These are phyloP conservation scores for Tagetes erecta DNA, from an alignment of 129 eudicot genomes.

Conservation along the genomic window DNA sequence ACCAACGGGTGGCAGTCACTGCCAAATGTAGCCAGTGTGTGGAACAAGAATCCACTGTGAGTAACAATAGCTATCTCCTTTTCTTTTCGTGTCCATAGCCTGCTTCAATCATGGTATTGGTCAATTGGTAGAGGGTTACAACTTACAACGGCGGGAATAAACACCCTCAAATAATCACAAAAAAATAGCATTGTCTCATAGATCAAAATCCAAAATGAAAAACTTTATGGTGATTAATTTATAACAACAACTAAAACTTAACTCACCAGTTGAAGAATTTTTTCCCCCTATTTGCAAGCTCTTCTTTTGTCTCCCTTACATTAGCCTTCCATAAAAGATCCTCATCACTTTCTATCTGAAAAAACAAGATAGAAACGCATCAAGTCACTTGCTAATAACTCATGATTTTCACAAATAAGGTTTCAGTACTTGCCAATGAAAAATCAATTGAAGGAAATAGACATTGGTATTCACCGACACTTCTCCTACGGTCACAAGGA, in stretches of 20 bases:
- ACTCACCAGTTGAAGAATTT: slow-evolving; percentile 71
- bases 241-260: not conserved
- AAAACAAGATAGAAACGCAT: slow-evolving; percentile 1
- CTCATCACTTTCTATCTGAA: slow-evolving; percentile 86
- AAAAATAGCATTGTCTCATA: not conserved
- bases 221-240: not conserved
- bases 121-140: not conserved
- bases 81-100: slow-evolving; percentile 86
- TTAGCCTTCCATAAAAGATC: slow-evolving; percentile 79
- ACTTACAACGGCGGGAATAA: not conserved
- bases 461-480: slow-evolving; percentile 74
- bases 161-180: not conserved
- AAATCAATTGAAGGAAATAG: slow-evolving; percentile 89
- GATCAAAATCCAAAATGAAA: not conserved
- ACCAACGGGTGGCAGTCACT: slow-evolving; percentile 62
- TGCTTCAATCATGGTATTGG: slow-evolving; percentile 24
- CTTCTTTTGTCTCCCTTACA: slow-evolving; percentile 89
- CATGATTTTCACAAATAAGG: not conserved
- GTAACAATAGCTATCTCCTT: slow-evolving; percentile 95
- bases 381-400: not conserved
- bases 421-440: slow-evolving; percentile 55
- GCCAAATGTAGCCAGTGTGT: slow-evolving; percentile 70
- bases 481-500: slow-evolving; percentile 96
- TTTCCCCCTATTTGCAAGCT: slow-evolving; percentile 79
- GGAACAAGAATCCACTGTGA: slow-evolving; percentile 94